A percentile compares a stretch with the other conserved stretches of the same genome.
Evolutionary conservation across 768 basidiomycete genomes (phyloP).

Genomic region (Russula lepida): DNA sequence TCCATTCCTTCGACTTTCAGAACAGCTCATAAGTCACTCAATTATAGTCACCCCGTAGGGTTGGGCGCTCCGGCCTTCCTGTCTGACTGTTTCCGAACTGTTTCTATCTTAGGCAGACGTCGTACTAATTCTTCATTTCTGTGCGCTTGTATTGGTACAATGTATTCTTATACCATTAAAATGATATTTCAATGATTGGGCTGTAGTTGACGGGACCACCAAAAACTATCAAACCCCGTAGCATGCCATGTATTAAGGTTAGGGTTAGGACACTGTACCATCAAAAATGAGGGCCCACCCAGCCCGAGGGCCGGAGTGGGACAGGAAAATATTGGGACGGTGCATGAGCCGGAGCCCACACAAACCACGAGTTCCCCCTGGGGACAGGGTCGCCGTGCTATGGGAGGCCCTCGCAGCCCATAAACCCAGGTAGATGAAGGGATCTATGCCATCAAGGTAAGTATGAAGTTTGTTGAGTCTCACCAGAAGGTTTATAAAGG

Average conservation of each 20-base stretch:
- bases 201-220: no score
- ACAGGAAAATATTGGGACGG: slow-evolving; percentile 76
- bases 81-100: no score
- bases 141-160: slow-evolving; percentile 7
- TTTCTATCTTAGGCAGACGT: background rate
- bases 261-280: background rate
- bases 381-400: slow-evolving; percentile 26
- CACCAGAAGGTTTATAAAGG: background rate
- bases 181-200: background rate
- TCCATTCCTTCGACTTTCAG: background rate
- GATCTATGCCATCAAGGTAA: slow-evolving; percentile 26
- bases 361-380: slow-evolving; percentile 23
- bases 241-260: no score
- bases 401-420: slow-evolving; percentile 24
- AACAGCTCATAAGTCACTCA: background rate
- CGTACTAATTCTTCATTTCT: background rate
- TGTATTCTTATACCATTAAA: background rate
- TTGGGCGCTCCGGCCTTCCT: background rate
- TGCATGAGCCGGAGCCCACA: slow-evolving; percentile 65
- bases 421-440: slow-evolving; percentile 24
- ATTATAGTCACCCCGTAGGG: background rate
- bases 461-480: slow-evolving; percentile 15
- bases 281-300: slow-evolving; percentile 22
- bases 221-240: no score
- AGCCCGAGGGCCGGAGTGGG: slow-evolving; percentile 44